These are phyloP conservation scores for Boletus rubroflammeus DNA, from an alignment of 768 basidiomycete species.

Conservation along the genomic window DNA sequence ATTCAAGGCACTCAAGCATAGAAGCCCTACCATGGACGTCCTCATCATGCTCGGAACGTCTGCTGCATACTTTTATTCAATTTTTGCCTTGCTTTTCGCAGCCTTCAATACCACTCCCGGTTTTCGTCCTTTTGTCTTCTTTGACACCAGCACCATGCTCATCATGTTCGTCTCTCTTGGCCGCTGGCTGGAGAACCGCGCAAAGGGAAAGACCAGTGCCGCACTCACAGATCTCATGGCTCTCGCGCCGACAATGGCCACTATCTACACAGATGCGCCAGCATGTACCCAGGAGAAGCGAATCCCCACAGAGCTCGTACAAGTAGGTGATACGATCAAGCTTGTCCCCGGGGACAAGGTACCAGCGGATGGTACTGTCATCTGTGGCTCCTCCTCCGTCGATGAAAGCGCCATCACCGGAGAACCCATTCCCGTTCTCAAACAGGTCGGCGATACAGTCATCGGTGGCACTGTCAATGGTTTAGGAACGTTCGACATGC, in stretches of 20 bases:
- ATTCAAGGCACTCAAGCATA: conserved; percentile 87
- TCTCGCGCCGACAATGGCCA: conserved; percentile 92
- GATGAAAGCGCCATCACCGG: conserved; percentile 98
- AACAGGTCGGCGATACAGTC: conserved; percentile 78
- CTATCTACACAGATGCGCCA: conserved; percentile 86
- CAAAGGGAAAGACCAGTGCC: conserved; percentile 95
- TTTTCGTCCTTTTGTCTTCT: conserved; percentile 85
- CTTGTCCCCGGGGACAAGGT: conserved; percentile 96
- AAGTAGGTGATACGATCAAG: conserved; percentile 90
- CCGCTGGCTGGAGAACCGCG: conserved; percentile 92
- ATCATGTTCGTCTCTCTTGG: conserved; percentile 97
- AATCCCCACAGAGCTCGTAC: conserved; percentile 90
- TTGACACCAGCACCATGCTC: conserved; percentile 98
- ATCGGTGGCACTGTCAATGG: conserved; percentile 98
- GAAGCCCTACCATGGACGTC: conserved; percentile 95
- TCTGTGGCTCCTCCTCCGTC: conserved; percentile 80
- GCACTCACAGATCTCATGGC: conserved; percentile 96
- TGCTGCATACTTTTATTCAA: conserved; percentile 89
- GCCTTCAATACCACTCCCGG: conserved; percentile 58
- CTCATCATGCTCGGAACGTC: conserved; percentile 94
- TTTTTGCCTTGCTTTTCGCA: conserved; percentile 64
- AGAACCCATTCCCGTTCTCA: conserved; percentile 85
- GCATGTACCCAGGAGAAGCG: conserved; percentile 81
- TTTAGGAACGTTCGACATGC: conserved; percentile 95
- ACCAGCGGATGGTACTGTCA: conserved; percentile 90